A percentile compares a stretch with the other conserved stretches of the same genome.
Evolutionary conservation across 495 filamentous ascomycete species (phyloP).

Genomic region (Halenospora varia): DNA sequence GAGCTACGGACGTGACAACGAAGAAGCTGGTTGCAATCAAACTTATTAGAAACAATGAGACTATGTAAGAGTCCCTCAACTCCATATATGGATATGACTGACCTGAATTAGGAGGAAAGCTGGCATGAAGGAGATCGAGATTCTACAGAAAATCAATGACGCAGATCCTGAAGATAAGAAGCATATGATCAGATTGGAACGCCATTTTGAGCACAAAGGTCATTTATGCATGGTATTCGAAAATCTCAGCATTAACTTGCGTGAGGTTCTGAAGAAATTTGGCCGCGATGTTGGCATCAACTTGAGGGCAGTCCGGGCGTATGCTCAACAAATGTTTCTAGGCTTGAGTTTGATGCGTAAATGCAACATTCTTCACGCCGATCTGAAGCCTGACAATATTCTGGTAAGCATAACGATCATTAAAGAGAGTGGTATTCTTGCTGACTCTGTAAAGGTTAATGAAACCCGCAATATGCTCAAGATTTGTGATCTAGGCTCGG

Average conservation of each 20-base stretch:
- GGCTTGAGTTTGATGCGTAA: constrained; percentile 80
- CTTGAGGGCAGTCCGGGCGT: constrained; percentile 76
- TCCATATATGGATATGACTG: constrained; percentile 6
- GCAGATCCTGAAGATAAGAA: constrained; percentile 89
- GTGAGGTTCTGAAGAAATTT: constrained; percentile 94
- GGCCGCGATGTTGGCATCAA: constrained; percentile 92
- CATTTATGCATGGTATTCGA: constrained; percentile 98
- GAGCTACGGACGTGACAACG: constrained; percentile 74
- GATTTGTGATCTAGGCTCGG: constrained; percentile 93
- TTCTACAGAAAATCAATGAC: constrained; percentile 75
- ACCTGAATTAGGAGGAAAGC: constrained; percentile 60
- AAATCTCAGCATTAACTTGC: constrained; percentile 87
- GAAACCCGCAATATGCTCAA: constrained; percentile 82
- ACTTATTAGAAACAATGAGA: constrained; percentile 91
- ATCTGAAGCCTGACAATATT: constrained; percentile 97
- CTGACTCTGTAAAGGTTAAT: constrained; percentile 46
- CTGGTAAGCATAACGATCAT: constrained; percentile 42
- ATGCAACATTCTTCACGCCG: constrained; percentile 90
- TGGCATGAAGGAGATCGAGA: constrained; percentile 90
- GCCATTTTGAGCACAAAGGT: constrained; percentile 87
- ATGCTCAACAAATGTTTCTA: constrained; percentile 92
- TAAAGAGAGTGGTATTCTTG: constrained; percentile 22
- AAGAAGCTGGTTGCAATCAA: constrained; percentile 80
- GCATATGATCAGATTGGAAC: constrained; percentile 82
- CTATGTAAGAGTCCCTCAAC: constrained; percentile 50